Base-by-base conservation (phyloP, 768 basidiomycete species). In the Gymnopilus dilepis region DNA sequence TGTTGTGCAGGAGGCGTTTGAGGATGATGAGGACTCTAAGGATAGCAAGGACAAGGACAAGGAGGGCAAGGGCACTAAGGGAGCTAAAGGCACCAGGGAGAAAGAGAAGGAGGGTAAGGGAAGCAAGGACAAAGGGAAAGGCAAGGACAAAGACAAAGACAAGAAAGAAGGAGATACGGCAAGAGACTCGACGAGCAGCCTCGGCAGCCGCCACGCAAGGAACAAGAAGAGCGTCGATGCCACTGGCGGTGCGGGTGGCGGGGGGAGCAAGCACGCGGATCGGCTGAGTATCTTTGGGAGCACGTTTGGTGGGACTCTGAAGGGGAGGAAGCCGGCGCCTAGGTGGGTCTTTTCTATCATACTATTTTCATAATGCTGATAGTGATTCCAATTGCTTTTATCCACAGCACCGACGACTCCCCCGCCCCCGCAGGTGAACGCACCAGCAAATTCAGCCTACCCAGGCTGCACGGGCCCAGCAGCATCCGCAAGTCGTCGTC, bases 261-360 rank as follows among this genome's bases (percentile, higher is more conserved):
- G n/a, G n/a, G n/a, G 47, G 8, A n/a, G 74, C 2, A 80, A 80
- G 64, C 80, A 77, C 56, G 69, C 72, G 12, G 89, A 91, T 41
- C 78, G 92, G n/a, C 73, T 92, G 62, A 95, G 94, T 68, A 87
- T 97, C 68, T 97, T 97, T 69, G 92, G 91, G 13, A 82, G 80
- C 19, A 74, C 86, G 3, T 86, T 93, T 62, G 75, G 78, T 11
- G 83, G 85, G 0, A 77, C 87, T 5, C 69, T 92, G 56, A 90
- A 89, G 72, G 76, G 79, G 40, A 78, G 95, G 65, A 96, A 97
- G 72, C 95, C 95, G 0, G 82, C 94, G 0, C 94, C 93, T 17
- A 84, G 84, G 73, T 87, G 87, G 65, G 67, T 59, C 55, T n/a
- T n/a, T 45, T 53, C 65, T 56, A 41, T n/a, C n/a, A 11, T 15